Evolutionary conservation across 1,284 basidiomycete genomes (phyloP), one percentile per base, ranked within the genome.

Genomic region (Trametes hirsuta): DNA sequence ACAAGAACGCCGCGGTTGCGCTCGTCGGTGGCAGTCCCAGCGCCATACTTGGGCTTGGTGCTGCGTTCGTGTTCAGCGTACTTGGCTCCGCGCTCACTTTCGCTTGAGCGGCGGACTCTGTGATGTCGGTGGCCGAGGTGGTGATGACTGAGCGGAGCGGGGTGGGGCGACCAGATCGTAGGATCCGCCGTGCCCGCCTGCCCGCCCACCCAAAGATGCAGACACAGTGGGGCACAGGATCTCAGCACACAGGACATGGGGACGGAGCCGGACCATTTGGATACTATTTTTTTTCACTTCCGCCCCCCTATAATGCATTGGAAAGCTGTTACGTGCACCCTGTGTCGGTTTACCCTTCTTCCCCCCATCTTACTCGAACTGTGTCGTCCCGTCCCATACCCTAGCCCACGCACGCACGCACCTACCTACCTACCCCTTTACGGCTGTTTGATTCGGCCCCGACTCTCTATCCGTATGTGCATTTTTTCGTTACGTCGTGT

Each of bases 41-140:
- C 50, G 77, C 76, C 6, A 52, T 85, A 36, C 57, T 79, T 11
- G 78, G 84, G 21, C 69, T 84, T 65, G 68, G 72, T 21, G 57
- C 77, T 18, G 72, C 83, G 62, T 71, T 76, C 12, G 62, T 66
- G 30, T 63, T 74, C 62, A 72, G 71, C 62, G 59, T 75, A 21
- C 62, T 66, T 9, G 72, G 73, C 52, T 75, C 72, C 30, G 44
- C 68, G 36, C 64, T 72, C 54, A 70, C 69, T 3, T 39, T 76
- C 11, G 68, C 68, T 12, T 76, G 64, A 72, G 52, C 49, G 49
- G 25, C 14, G 14, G 36, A 2, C 6, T 6, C 4, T 34, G 30
- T n/a, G 41, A 30, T 24, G 21, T 3, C 24, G 53, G 21, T 11
- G 10, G 21, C 15, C 6, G 22, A 14, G 9, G 35, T 48, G 12